Percentiles rank a stretch among this genome's conserved stretches.
phyloP scores from a whole-genome alignment of 1,284 basidiomycete species.

The Malassezia obtusa region DNA sequence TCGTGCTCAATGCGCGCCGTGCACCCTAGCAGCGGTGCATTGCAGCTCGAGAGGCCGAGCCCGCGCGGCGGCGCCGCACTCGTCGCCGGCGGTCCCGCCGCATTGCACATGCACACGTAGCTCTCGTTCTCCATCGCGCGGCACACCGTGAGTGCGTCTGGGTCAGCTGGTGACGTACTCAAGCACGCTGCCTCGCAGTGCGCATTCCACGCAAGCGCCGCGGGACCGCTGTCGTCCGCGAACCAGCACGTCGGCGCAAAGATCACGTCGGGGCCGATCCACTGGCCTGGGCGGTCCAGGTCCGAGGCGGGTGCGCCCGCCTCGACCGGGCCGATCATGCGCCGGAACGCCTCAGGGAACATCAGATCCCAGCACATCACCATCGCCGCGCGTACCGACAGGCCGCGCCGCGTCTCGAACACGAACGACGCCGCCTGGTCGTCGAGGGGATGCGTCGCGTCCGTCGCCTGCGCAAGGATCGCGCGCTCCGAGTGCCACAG shows the following conservation, averaged over 20 bases:
- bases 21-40: constrained; percentile 34
- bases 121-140: constrained; percentile 39
- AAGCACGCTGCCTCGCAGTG: constrained; percentile 30
- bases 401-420: constrained; percentile 35
- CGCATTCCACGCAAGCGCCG: constrained; percentile 32
- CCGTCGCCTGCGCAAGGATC: constrained; percentile 24
- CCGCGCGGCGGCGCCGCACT: constrained; percentile 19
- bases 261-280: constrained; percentile 36
- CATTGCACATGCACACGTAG: constrained; percentile 41
- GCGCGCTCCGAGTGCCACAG: constrained; percentile 44
- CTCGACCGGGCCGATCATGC: constrained; percentile 21
- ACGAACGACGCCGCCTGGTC: constrained; percentile 26
- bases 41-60: constrained; percentile 31
- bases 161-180: not conserved
- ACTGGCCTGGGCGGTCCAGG: constrained; percentile 20
- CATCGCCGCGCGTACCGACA: constrained; percentile 27
- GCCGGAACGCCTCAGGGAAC: constrained; percentile 35
- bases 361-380: constrained; percentile 45
- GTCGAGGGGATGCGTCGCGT: constrained; percentile 26
- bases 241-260: constrained; percentile 47
- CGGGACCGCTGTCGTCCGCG: constrained; percentile 33
- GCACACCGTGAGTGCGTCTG: constrained; percentile 23
- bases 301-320: constrained; percentile 1
- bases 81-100: constrained; percentile 24
- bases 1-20: constrained; percentile 23